A percentile compares a stretch with the other conserved stretches of the same genome.
Conservation (phyloP, 2,329 filamentous ascomycete species). For the Aspergillus calidoustus region DNA sequence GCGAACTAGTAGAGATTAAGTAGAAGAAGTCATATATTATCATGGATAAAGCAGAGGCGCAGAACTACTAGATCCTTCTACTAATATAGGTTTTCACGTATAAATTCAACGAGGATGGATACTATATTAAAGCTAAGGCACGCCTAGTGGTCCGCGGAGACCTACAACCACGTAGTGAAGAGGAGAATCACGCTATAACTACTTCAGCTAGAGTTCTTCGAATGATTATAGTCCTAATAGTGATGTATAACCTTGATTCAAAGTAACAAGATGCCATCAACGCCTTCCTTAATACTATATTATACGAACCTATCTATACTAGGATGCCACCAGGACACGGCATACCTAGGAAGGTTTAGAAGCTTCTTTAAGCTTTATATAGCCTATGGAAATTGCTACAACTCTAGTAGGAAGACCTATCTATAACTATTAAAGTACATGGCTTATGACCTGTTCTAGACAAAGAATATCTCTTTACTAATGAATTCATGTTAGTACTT, state of each 20-base stretch:
- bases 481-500: too few relatives aligned
- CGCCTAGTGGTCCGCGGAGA: not conserved
- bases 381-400: not conserved
- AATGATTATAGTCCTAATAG: not conserved
- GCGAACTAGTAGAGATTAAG: too few relatives aligned
- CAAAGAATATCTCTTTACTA: too few relatives aligned
- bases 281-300: not conserved
- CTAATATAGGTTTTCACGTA: not conserved
- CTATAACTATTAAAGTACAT: too few relatives aligned
- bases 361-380: not conserved
- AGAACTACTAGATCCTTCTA: too few relatives aligned
- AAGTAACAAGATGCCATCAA: not conserved
- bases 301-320: not conserved
- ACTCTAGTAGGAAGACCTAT: not conserved
- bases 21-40: too few relatives aligned
- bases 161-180: not conserved
- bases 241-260: not conserved
- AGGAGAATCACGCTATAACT: not conserved
- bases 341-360: too few relatives aligned
- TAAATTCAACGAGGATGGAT: not conserved
- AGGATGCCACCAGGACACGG: not conserved
- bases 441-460: too few relatives aligned
- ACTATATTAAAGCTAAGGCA: conserved; percentile 1
- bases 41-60: too few relatives aligned
- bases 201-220: not conserved